These are phyloP conservation scores for Kentomonas sorsogonicus DNA, from an alignment of 208 protist genomes.

Conservation along the genomic window DNA sequence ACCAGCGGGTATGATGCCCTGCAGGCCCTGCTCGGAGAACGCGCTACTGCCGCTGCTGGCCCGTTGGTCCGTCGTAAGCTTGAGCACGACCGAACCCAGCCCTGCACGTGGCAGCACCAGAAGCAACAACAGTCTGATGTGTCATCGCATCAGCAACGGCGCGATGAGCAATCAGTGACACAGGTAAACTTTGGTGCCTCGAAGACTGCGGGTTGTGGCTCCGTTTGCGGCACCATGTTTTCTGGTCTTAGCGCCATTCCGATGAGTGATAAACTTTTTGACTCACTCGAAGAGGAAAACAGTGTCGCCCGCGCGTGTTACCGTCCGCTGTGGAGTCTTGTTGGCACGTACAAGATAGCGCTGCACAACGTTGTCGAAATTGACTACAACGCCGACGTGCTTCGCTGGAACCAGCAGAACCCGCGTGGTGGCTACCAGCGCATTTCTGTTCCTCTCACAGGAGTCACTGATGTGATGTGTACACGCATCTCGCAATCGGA, in stretches of 20 bases:
- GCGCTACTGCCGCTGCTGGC: neutral
- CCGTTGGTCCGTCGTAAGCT: neutral
- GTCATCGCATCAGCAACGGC: too few species aligned
- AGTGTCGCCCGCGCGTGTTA: constrained; percentile 32
- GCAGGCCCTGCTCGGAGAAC: neutral
- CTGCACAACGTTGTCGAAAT: constrained; percentile 57
- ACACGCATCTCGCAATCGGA: constrained; percentile 37
- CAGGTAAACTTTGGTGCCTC: neutral
- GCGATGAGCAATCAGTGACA: neutral
- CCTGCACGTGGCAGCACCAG: too few species aligned
- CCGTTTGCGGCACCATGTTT: constrained; percentile 46
- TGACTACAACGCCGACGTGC: constrained; percentile 40
- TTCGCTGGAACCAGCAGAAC: constrained; percentile 73
- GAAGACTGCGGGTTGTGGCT: neutral
- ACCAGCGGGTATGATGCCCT: neutral
- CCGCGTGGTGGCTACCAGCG: constrained; percentile 58
- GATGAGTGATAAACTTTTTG: constrained; percentile 51
- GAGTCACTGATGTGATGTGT: constrained; percentile 40
- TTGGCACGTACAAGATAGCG: constrained; percentile 77
- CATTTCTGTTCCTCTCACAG: constrained; percentile 44
- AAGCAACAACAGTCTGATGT: too few species aligned
- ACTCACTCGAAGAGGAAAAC: constrained; percentile 3
- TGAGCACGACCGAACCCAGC: constrained; percentile 2
- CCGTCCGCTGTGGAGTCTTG: constrained; percentile 67
- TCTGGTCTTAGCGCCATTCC: constrained; percentile 48